A percentile compares a stretch with the other conserved stretches of the same genome.
These are phyloP conservation scores for Castanea sativa DNA, from an alignment of 306 rosid species.

Conservation along the genomic window DNA sequence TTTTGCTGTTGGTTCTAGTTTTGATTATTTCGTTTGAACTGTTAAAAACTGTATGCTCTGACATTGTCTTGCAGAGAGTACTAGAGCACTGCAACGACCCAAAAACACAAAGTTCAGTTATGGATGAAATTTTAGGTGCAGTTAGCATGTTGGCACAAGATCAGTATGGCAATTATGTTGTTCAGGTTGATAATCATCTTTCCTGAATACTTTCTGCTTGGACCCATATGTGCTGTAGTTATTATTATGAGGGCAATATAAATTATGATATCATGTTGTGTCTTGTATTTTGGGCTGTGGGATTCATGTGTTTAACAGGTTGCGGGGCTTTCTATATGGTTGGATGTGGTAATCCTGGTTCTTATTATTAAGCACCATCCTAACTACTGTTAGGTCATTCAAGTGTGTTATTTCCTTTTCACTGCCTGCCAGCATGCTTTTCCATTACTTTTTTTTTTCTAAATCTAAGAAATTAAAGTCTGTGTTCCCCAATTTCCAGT, in stretches of 20 bases:
- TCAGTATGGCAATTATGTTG: constrained; percentile 96
- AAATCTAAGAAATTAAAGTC: background rate
- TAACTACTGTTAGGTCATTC: background rate
- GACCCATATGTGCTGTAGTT: background rate
- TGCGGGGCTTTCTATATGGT: background rate
- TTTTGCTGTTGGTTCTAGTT: background rate
- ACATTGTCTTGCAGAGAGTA: constrained; percentile 60
- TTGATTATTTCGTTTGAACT: background rate
- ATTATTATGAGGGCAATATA: background rate
- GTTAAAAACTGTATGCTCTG: background rate
- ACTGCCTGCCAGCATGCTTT: background rate
- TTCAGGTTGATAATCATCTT: constrained; percentile 60
- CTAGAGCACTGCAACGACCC: constrained; percentile 80
- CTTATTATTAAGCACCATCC: background rate
- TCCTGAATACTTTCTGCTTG: constrained; percentile 4
- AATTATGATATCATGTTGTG: background rate
- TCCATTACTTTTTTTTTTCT: background rate
- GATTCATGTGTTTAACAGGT: background rate
- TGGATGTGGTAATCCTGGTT: background rate
- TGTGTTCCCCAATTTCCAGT: background rate
- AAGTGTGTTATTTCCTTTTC: background rate
- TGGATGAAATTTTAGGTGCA: constrained; percentile 92
- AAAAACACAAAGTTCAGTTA: constrained; percentile 69
- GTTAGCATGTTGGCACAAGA: constrained; percentile 97
- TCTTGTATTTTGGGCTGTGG: background rate